Evolutionary conservation across 441 rosid genomes (phyloP).

Genomic region (Gossypium laxum): DNA sequence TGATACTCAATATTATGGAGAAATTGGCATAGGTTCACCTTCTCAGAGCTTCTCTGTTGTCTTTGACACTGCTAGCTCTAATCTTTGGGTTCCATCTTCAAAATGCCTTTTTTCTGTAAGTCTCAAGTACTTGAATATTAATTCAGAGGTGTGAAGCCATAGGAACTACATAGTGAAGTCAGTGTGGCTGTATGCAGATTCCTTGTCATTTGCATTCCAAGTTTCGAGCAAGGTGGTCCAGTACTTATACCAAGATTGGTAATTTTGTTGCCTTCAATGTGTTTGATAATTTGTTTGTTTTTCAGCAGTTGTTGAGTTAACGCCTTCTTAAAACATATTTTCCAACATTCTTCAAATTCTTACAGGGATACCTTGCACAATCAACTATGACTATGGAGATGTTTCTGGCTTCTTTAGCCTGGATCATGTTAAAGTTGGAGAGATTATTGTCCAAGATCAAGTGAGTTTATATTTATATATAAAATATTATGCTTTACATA

Average conservation of each 20-base stretch:
- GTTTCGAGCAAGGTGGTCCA: slow-evolving; percentile 39
- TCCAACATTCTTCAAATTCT: not conserved
- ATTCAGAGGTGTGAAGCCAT: not conserved
- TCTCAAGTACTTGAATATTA: slow-evolving; percentile 1
- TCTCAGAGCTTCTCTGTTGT: slow-evolving; percentile 46
- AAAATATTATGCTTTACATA: slow-evolving; percentile 1
- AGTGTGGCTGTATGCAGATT: slow-evolving; percentile 30
- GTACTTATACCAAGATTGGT: slow-evolving; percentile 53
- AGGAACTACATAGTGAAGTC: not conserved
- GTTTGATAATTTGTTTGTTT: not conserved
- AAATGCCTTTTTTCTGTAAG: slow-evolving; percentile 49
- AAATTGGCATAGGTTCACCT: slow-evolving; percentile 67
- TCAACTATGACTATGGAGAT: slow-evolving; percentile 34
- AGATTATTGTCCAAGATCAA: slow-evolving; percentile 33
- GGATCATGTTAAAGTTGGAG: slow-evolving; percentile 45
- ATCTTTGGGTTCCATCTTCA: slow-evolving; percentile 65
- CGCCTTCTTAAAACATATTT: not conserved
- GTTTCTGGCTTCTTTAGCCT: slow-evolving; percentile 47
- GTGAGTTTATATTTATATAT: slow-evolving; percentile 22
- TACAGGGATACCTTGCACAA: slow-evolving; percentile 42
- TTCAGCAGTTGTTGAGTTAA: not conserved
- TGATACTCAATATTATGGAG: slow-evolving; percentile 76
- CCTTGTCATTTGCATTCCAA: slow-evolving; percentile 47
- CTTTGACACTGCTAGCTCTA: slow-evolving; percentile 57
- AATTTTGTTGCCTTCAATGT: slow-evolving; percentile 14